A percentile compares a stretch with the other conserved stretches of the same genome.
Evolutionary conservation across 2,329 filamentous ascomycete species (phyloP).

Genomic region (Bipolaris zeicola): DNA sequence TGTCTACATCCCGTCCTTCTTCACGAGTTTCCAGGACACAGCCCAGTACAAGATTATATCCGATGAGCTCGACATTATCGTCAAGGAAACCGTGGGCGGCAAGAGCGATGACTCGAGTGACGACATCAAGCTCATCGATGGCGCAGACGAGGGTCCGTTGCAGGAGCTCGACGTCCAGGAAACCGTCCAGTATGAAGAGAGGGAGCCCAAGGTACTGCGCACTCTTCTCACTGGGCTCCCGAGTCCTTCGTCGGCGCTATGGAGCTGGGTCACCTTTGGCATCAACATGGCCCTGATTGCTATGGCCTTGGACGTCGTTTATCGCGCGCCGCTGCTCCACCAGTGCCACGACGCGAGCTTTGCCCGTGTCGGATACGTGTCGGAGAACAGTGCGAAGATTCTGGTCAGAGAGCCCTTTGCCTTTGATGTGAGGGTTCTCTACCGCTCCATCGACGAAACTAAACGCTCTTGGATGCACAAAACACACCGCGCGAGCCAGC

Average conservation of each 20-base stretch:
- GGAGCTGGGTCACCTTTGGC: constrained; percentile 70
- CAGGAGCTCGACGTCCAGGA: constrained; percentile 66
- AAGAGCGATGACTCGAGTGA: constrained; percentile 39
- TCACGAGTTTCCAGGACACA: constrained; percentile 63
- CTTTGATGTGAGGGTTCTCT: constrained; percentile 61
- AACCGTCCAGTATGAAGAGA: constrained; percentile 64
- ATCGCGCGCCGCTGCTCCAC: constrained; percentile 72
- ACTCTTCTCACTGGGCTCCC: constrained; percentile 79
- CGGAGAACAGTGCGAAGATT: constrained; percentile 76
- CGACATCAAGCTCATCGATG: constrained; percentile 49
- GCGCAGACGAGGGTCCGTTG: constrained; percentile 40
- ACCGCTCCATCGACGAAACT: constrained; percentile 37
- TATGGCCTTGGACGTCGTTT: constrained; percentile 78
- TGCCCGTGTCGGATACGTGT: constrained; percentile 85
- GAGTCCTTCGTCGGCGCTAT: constrained; percentile 68
- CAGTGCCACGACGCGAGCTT: constrained; percentile 79
- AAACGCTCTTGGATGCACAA: constrained; percentile 42
- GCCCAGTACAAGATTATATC: constrained; percentile 63
- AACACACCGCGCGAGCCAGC: constrained; percentile 38
- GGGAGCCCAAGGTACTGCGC: constrained; percentile 61
- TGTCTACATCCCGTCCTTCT: constrained; percentile 68
- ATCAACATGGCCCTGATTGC: constrained; percentile 73
- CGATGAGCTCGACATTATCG: constrained; percentile 62
- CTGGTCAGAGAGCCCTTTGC: constrained; percentile 84
- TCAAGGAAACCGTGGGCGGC: constrained; percentile 48